These are phyloP conservation scores for Lentinus brumalis DNA, from an alignment of 768 basidiomycete genomes.

Conservation along the genomic window DNA sequence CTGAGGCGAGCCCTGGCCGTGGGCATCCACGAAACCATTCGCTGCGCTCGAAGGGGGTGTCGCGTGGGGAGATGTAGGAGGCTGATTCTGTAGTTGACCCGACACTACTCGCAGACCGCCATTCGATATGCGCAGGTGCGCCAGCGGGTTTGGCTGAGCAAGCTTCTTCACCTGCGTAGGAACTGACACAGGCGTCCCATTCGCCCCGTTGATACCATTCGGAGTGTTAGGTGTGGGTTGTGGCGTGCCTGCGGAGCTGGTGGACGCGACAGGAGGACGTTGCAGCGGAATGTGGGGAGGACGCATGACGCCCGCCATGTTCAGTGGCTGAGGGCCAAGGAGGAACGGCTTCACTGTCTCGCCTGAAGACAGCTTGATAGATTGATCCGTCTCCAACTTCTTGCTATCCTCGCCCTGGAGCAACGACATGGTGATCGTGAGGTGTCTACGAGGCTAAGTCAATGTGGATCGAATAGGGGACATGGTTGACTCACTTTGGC, in stretches of 20 bases:
- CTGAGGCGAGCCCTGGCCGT: conserved; percentile 3
- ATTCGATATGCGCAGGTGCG: conserved; percentile 64
- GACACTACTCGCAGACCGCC: conserved; percentile 45
- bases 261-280: conserved; percentile 18
- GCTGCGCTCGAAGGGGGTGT: conserved; percentile 16
- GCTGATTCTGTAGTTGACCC: background rate
- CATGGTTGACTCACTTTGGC: conserved; percentile 40
- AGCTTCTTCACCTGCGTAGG: conserved; percentile 64
- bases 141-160: conserved; percentile 49
- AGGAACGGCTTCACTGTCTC: conserved; percentile 51
- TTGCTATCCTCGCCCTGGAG: conserved; percentile 52
- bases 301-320: conserved; percentile 21
- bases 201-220: conserved; percentile 26
- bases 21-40: conserved; percentile 16
- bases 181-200: conserved; percentile 59
- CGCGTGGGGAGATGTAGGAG: conserved; percentile 9
- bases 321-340: conserved; percentile 31
- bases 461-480: background rate
- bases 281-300: conserved; percentile 6
- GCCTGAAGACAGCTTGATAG: conserved; percentile 50
- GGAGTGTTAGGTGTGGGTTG: conserved; percentile 7
- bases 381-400: conserved; percentile 45
- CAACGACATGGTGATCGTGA: conserved; percentile 52
- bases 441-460: conserved; percentile 38
- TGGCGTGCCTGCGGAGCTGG: conserved; percentile 17